Evolutionary conservation across 495 filamentous ascomycete genomes (phyloP), one percentile per base, ranked within the genome.

Genomic region (Penicillium cosmopolitanum): DNA sequence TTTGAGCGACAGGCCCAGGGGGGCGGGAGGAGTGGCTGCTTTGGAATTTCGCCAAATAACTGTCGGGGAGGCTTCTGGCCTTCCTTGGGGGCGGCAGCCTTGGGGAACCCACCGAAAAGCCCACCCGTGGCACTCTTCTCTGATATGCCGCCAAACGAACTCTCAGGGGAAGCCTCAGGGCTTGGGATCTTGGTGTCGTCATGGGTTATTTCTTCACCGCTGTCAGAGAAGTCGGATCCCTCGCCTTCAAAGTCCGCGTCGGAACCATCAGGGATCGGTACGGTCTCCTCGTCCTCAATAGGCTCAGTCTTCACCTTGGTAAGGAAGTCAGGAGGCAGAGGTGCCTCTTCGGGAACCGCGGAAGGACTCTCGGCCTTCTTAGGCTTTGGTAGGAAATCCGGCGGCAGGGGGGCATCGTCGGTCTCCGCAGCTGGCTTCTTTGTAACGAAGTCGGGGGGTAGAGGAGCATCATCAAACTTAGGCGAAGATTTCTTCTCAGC

Each of bases 41-140:
- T 81, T 16, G 72, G 61, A 28, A 90, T 76, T 62, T 91, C 88
- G n/a, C 88, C 89, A 67, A 93, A 92, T 43, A 89, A 74, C 25
- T 76, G 77, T 35, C 63, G 64, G 13, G 73, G 65, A 52, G 64
- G 65, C 44, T 57, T 58, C 16, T 63, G 53, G 5, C 63, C 55
- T n/a, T 59, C 55, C 48, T 61, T 47, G 16, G 67, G 44, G 1
- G 42, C 46, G 10, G 70, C 48, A 11, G 70, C 58, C 35, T 71
- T 64, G 0, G 74, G 58, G 18, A 72, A 43, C 31, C 72, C 73
- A n/a, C 67, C 65, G 56, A 85, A 83, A 15, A 81, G 53, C 28
- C 77, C 75, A 18, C 73, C 75, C 3, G 69, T 64, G 28, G 77
- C 67, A 53, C 72, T 75, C 28, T 76, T 73, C 10, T 70, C 71